Conservation (phyloP, 2,329 filamentous ascomycete species). For the Neoscytalidium dimidiatum region DNA sequence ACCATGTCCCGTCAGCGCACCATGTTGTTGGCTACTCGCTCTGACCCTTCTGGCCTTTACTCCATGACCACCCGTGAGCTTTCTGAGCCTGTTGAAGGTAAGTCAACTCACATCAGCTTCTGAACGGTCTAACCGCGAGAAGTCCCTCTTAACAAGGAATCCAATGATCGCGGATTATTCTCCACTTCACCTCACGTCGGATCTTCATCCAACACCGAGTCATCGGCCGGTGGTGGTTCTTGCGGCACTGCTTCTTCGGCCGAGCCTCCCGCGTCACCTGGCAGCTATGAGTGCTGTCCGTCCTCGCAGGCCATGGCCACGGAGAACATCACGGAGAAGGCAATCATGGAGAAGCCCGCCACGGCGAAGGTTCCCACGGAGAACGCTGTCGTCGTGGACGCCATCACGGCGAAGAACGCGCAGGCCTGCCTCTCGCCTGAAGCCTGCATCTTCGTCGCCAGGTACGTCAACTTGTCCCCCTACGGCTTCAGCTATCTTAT, state of each 20-base stretch:
- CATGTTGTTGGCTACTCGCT: neutral
- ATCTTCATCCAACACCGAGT: neutral
- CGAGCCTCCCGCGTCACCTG: neutral
- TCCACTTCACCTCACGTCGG: neutral
- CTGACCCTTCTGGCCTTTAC: neutral
- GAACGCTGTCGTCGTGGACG: neutral
- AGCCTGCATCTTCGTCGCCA: slow-evolving; percentile 17
- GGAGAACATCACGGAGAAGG: neutral
- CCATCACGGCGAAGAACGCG: slow-evolving; percentile 7
- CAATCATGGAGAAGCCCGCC: too few species aligned
- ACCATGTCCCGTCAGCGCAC: neutral
- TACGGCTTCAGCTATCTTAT: neutral
- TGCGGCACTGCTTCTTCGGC: neutral
- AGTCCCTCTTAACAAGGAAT: neutral
- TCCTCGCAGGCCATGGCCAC: too few species aligned
- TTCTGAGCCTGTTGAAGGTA: neutral
- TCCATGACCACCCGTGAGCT: neutral
- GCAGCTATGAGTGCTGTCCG: neutral
- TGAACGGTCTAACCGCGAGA: neutral
- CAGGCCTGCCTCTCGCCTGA: slow-evolving; percentile 4
- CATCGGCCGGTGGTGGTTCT: neutral
- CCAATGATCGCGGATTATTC: neutral
- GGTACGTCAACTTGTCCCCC: neutral
- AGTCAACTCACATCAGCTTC: neutral
- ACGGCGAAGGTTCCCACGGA: too few species aligned